A percentile compares a stretch with the other conserved stretches of the same genome.
These are phyloP conservation scores for Globisporangium lucens DNA, from an alignment of 352 stramenopile genomes.

Conservation along the genomic window DNA sequence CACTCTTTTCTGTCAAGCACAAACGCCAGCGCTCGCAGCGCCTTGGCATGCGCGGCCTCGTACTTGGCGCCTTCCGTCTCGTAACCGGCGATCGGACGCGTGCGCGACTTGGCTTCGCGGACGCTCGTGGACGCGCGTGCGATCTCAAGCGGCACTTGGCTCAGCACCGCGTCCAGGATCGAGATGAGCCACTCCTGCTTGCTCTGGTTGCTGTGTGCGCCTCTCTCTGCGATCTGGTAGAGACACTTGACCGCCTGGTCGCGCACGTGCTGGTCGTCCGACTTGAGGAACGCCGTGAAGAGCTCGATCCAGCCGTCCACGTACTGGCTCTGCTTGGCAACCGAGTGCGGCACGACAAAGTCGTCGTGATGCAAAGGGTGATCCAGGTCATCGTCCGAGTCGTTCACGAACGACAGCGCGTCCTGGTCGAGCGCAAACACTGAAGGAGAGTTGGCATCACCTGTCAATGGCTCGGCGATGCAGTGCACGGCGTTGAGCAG, in stretches of 20 bases:
- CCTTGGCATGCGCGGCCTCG: conserved; percentile 52
- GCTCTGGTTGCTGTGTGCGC: conserved; percentile 49
- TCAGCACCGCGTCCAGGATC: conserved; percentile 60
- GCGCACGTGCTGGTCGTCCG: conserved; percentile 41
- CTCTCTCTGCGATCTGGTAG: conserved; percentile 41
- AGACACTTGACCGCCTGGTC: conserved; percentile 56
- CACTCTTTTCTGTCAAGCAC: conserved; percentile 51
- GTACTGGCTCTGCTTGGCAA: conserved; percentile 40
- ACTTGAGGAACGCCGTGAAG: conserved; percentile 63
- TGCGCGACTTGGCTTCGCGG: conserved; percentile 54
- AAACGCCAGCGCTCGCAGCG: conserved; percentile 57
- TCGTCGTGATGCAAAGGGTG: conserved; percentile 53
- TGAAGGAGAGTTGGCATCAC: not conserved
- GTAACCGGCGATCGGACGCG: conserved; percentile 43
- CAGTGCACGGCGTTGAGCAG: conserved; percentile 50
- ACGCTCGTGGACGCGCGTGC: conserved; percentile 49
- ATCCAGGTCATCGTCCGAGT: conserved; percentile 33
- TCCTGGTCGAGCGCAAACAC: conserved; percentile 47
- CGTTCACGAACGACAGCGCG: conserved; percentile 59
- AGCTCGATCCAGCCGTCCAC: conserved; percentile 78
- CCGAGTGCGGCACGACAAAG: conserved; percentile 39
- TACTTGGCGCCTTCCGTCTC: conserved; percentile 27
- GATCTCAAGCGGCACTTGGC: conserved; percentile 49
- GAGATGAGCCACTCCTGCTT: conserved; percentile 77
- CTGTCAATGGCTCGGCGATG: conserved; percentile 27